phyloP scores from a whole-genome alignment of 768 basidiomycete genomes.

The Favolaschia claudopus region DNA sequence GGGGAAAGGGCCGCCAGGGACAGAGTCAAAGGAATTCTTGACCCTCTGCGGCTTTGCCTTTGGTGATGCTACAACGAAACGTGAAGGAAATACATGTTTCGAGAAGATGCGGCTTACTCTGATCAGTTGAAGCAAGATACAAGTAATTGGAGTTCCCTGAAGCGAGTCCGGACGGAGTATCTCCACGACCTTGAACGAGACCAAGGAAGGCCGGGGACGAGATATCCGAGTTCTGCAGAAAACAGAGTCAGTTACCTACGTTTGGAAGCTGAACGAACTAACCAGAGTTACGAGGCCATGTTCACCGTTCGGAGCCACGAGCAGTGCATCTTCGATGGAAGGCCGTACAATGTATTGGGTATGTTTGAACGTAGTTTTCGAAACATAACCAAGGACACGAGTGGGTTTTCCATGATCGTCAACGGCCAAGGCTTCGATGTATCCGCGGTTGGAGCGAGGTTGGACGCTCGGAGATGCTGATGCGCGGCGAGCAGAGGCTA shows the following conservation, averaged over 20 bases:
- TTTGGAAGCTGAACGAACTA: neutral
- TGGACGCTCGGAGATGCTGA: slow-evolving; percentile 20
- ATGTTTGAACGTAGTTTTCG: neutral
- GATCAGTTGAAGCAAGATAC: slow-evolving; percentile 23
- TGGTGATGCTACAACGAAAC: slow-evolving; percentile 7
- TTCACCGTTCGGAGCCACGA: slow-evolving; percentile 8
- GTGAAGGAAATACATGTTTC: neutral
- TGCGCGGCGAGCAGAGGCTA: slow-evolving; percentile 27
- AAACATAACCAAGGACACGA: slow-evolving; percentile 18
- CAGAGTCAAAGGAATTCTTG: slow-evolving; percentile 12
- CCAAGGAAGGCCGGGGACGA: slow-evolving; percentile 26
- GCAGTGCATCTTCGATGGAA: slow-evolving; percentile 12
- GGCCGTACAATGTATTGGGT: slow-evolving; percentile 13
- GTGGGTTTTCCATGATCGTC: slow-evolving; percentile 11
- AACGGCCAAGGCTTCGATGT: slow-evolving; percentile 11
- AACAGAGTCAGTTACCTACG: neutral
- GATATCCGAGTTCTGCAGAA: slow-evolving; percentile 25
- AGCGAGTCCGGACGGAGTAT: slow-evolving; percentile 19
- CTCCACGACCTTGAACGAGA: slow-evolving; percentile 30
- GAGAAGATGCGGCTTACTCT: slow-evolving; percentile 23
- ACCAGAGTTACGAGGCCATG: slow-evolving; percentile 6
- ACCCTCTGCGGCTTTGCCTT: slow-evolving; percentile 15
- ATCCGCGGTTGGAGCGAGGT: slow-evolving; percentile 11
- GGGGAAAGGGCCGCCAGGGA: neutral
- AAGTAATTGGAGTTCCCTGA: slow-evolving; percentile 16